Conservation (phyloP, 805 yeast species). For the Saccharomycopsis amapae region DNA sequence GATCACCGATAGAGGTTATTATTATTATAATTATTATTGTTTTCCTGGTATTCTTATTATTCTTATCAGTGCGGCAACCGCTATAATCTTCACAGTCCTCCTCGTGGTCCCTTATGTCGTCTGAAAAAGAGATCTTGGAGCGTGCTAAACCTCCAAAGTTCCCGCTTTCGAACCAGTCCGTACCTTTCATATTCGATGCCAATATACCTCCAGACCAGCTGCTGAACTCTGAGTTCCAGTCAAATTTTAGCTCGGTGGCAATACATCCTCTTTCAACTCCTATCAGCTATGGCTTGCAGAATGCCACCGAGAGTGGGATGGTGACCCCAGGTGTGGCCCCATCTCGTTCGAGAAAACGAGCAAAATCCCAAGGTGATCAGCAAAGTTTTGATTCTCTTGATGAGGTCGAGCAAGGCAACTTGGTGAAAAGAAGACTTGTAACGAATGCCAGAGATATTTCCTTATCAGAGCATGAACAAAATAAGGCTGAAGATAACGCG, state of each 20-base stretch:
- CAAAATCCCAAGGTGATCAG: background rate
- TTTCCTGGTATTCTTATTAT: too few species aligned
- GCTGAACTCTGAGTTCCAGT: too few species aligned
- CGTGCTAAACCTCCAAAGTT: constrained; percentile 8
- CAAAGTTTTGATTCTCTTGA: background rate
- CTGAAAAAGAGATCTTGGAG: constrained; percentile 1
- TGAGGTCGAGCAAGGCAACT: background rate
- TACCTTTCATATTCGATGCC: constrained; percentile 11
- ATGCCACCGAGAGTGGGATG: background rate
- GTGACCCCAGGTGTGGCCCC: background rate
- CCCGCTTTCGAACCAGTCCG: constrained; percentile 8
- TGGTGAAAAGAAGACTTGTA: background rate
- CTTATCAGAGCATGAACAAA: too few species aligned
- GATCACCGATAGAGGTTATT: too few species aligned
- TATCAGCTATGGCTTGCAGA: too few species aligned
- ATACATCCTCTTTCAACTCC: constrained; percentile 18
- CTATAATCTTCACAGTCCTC: too few species aligned
- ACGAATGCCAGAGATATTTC: background rate
- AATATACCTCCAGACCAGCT: background rate
- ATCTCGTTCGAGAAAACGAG: background rate
- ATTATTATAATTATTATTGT: too few species aligned
- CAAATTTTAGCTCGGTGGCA: background rate
- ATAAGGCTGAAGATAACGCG: too few species aligned
- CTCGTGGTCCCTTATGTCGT: too few species aligned
- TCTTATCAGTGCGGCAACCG: too few species aligned